Percentiles rank a stretch among this genome's conserved stretches.
Evolutionary conservation across 495 filamentous ascomycete genomes (phyloP).

Genomic region (Trypethelium eluteriae): DNA sequence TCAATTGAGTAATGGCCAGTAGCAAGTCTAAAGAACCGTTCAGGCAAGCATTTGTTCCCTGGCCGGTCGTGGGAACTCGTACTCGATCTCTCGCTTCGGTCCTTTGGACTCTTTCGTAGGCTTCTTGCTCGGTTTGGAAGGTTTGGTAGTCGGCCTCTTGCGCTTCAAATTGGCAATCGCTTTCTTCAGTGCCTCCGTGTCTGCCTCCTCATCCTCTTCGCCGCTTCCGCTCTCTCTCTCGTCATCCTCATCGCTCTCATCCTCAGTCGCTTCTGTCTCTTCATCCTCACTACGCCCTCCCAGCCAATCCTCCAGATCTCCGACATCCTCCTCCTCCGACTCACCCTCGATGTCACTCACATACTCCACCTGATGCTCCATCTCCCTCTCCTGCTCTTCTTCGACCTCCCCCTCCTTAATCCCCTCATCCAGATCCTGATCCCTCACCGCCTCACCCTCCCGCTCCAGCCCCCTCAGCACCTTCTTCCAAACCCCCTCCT

Average conservation of each 20-base stretch:
- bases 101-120: slow-evolving; percentile 39
- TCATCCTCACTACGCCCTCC: slow-evolving; percentile 52
- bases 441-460: slow-evolving; percentile 71
- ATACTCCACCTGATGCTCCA: slow-evolving; percentile 72
- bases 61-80: slow-evolving; percentile 39
- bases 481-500: slow-evolving; percentile 94
- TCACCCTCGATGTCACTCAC: slow-evolving; percentile 60
- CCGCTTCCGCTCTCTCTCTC: slow-evolving; percentile 40
- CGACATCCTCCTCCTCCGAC: slow-evolving; percentile 44
- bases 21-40: not conserved
- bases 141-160: slow-evolving; percentile 36
- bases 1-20: not conserved
- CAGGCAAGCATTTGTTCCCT: slow-evolving; percentile 4
- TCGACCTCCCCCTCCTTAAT: slow-evolving; percentile 75
- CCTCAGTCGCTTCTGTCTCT: slow-evolving; percentile 26
- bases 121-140: slow-evolving; percentile 41
- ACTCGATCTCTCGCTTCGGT: slow-evolving; percentile 43
- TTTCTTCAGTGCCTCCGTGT: slow-evolving; percentile 34
- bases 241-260: slow-evolving; percentile 34
- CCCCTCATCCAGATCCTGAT: slow-evolving; percentile 78
- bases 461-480: slow-evolving; percentile 84
- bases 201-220: slow-evolving; percentile 21
- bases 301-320: slow-evolving; percentile 64
- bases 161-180: slow-evolving; percentile 38
- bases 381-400: slow-evolving; percentile 55